phyloP scores from a whole-genome alignment of 2,329 filamentous ascomycete species.

The Cytospora mali region DNA sequence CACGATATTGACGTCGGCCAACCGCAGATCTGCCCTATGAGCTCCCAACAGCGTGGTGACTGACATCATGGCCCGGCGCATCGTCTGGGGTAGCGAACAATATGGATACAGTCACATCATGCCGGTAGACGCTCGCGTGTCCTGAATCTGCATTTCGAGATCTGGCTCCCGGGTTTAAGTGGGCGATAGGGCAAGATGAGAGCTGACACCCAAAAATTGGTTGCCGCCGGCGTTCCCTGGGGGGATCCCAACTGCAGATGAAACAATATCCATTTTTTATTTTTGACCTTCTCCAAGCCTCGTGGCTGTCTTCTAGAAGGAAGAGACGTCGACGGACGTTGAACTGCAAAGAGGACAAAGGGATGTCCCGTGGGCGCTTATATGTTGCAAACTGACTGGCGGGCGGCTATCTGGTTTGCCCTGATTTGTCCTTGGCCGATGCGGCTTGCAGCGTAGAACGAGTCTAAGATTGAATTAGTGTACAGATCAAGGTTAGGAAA shows the following conservation, averaged over 20 bases:
- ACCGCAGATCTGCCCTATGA: slow-evolving; percentile 6
- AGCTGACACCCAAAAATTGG: background rate
- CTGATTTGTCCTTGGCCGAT: slow-evolving; percentile 23
- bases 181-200: slow-evolving; percentile 10
- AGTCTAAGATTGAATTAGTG: slow-evolving; percentile 18
- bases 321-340: background rate
- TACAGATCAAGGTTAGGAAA: background rate
- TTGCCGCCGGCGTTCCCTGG: slow-evolving; percentile 8
- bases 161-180: slow-evolving; percentile 4
- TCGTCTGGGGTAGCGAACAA: background rate
- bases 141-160: slow-evolving; percentile 23
- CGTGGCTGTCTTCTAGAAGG: background rate
- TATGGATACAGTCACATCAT: background rate
- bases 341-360: background rate
- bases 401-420: slow-evolving; percentile 25
- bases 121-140: background rate
- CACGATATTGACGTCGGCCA: slow-evolving; percentile 5
- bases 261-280: background rate
- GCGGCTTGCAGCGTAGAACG: slow-evolving; percentile 3
- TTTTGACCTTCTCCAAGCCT: background rate
- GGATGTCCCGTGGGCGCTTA: slow-evolving; percentile 22
- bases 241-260: slow-evolving; percentile 3
- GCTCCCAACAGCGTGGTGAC: background rate
- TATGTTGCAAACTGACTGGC: slow-evolving; percentile 5
- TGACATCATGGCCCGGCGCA: slow-evolving; percentile 1